These are phyloP conservation scores for Citrus glauca DNA, from an alignment of 345 rosid species.

Conservation along the genomic window DNA sequence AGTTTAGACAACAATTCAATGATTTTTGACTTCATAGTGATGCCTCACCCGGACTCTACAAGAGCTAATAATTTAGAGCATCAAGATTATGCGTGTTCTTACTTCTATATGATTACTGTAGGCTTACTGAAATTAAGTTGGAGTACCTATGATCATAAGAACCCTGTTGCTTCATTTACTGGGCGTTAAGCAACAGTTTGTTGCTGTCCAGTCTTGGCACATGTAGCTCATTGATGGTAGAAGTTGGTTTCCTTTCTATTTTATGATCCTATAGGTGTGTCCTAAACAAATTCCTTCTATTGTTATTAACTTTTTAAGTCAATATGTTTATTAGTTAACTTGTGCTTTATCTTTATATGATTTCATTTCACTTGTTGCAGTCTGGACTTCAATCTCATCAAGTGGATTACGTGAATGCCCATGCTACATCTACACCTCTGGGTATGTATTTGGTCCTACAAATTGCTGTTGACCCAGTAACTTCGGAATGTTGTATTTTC, in stretches of 20 bases:
- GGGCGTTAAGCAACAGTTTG: background rate
- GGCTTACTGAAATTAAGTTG: background rate
- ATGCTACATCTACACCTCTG: constrained; percentile 91
- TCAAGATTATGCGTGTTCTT: background rate
- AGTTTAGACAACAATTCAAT: background rate
- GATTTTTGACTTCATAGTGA: background rate
- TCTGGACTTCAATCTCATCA: constrained; percentile 71
- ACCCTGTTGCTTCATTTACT: background rate
- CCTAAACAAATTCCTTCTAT: background rate
- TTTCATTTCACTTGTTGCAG: constrained; percentile 40
- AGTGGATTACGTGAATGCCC: constrained; percentile 89
- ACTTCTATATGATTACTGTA: background rate
- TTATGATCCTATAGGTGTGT: background rate
- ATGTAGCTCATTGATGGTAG: background rate
- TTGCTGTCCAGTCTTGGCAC: background rate
- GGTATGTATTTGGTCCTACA: constrained; percentile 43
- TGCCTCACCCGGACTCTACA: background rate
- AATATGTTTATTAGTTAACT: background rate
- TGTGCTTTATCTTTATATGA: constrained; percentile 14
- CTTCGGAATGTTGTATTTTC: constrained; percentile 1
- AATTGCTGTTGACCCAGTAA: constrained; percentile 5
- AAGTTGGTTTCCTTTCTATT: background rate
- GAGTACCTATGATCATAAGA: background rate
- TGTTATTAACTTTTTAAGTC: background rate
- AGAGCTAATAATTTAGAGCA: background rate